Evolutionary conservation across 129 eudicot species (phyloP), one percentile per base, ranked within the genome.

Genomic region (Daucus carota): DNA sequence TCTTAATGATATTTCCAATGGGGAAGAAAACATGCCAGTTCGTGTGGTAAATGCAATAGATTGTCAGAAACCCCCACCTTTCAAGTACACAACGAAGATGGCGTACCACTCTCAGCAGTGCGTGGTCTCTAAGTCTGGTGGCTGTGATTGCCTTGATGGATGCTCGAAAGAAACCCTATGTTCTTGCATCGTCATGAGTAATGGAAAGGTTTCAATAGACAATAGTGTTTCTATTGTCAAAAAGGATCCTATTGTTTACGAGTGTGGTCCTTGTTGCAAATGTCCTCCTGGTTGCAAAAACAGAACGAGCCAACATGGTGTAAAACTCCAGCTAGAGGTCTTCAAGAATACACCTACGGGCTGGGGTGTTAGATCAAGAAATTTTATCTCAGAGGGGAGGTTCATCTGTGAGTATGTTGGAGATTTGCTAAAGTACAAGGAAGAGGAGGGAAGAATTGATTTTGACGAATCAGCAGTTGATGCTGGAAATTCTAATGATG

Each of bases 381-480:
- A 47, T n/a, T 68, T 22, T 12, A 75, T 80, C 41, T 1, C 79
- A 11, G 16, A 40, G 7, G 80, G 80, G 46, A 69, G 76, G 26
- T 75, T 75, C 36, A 42, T 80, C 17, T 80, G 83, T 33, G 83
- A 80, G 75, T 80, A 75, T 52, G 47, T 52, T 18, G 83, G 80
- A 4, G 75, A 47, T 26, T 41, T 80, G 28, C 33, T 68, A 15
- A 59, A 15, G 32, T 28, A 43, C 54, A 54, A 68, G 15, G 62
- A 80, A 60, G 47, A 42, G 17, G 66, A 29, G 28, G 47, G 70
- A 50, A 26, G 24, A 33, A 38, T 32, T 40, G 44, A 36, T 79
- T 29, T 52, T 3, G 41, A 67, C 32, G 31, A 46, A 48, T 74
- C 76, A 48, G 10, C 65, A 73, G 62, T 65, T 24, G 46, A 79